Evolutionary conservation across 495 filamentous ascomycete species (phyloP), one percentile per base, ranked within the genome.

Genomic region (Aspergillus bridgeri): DNA sequence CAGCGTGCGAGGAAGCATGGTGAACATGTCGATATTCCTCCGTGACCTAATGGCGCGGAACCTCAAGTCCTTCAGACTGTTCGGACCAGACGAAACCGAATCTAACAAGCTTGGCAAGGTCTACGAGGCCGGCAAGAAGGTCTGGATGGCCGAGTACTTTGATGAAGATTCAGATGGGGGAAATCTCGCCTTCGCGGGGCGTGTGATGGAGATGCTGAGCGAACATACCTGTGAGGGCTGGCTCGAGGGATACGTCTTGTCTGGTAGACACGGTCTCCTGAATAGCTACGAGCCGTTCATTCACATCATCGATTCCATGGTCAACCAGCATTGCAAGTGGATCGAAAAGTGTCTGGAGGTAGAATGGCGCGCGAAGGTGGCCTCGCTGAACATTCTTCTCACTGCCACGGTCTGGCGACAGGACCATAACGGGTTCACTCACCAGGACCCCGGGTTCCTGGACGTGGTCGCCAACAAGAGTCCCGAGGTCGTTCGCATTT

Each of bases 281-380:
- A 90, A 90, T 74, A 85, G 82, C 71, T 90, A 90, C 73, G 86
- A 90, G 65, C 86, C 87, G 0, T 90, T 89, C 66, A 86, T 89
- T 58, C 87, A 90, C 62, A 81, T 90, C 63, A 89, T 90, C 61
- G 87, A 90, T 65, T 86, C 82, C 1, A 90, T 89, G 86, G 86
- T 90, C 51, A 88, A 88, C 67, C 86, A 89, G 70, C 87, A 89
- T 71, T 88, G 86, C 75, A 90, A 90, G 68, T 89, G 86, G 87
- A 77, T 90, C 49, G 87, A 90, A 63, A 90, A 90, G 69, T 87
- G 82, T 59, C 69, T 83, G 8, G 87, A 89, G 62, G 82, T 89
- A 3, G 82, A 86, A 60, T 90, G 86, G 86, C 79, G 87, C 25
- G 78, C 74, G 52, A 83, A 83, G 66, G 72, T 89, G 18, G 78